Base-by-base conservation (phyloP, 2,329 filamentous ascomycete genomes). In the Lojkania enalia region DNA sequence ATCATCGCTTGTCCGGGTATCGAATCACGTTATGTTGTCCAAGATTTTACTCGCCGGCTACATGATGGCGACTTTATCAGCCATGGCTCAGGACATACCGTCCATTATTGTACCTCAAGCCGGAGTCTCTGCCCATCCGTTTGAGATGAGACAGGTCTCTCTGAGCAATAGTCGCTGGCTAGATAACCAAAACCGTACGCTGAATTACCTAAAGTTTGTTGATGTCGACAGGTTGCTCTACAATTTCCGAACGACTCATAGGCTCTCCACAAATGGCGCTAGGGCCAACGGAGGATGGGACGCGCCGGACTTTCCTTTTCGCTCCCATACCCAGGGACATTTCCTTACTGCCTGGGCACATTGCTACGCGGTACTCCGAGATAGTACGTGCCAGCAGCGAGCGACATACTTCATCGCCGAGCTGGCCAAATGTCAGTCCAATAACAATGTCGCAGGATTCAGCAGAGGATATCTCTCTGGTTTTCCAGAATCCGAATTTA, bases 241-340 rank as follows among this genome's bases (percentile, higher is more conserved):
- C 60, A 71, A 72, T 52, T 79, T 78, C 60, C 69, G 77, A 14
- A 50, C 61, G 20, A 78, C 69, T 35, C 77, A 79, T 44, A 64
- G 69, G 14, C 52, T 79, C 1, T 72, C 71, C 2, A 79, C 76
- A 6, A 67, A 74, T 2, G 74, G 73, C 1, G 77, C 77, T 2
- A 49, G 61, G 1, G 37, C 67, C 4, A 77, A 77, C 36, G 75
- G 75, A 2, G 78, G 77, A 2, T 80, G 78, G 78, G 78, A 81
- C 56, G 74, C 74, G 1, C 78, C 78, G 1, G 64, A 74, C 35
- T 80, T 81, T 33, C 77, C 78, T 0, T 81, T 81, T 55, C 71
- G 77, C 12, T 71, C 71, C 0, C 78, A 80, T 38, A 53, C 71
- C 15, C 78, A 81, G 45, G 78, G 78, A 0, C 78, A 80, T 54